Evolutionary conservation across 345 rosid genomes (phyloP), one percentile per base, ranked within the genome.

Genomic region (Carallia brachiata): DNA sequence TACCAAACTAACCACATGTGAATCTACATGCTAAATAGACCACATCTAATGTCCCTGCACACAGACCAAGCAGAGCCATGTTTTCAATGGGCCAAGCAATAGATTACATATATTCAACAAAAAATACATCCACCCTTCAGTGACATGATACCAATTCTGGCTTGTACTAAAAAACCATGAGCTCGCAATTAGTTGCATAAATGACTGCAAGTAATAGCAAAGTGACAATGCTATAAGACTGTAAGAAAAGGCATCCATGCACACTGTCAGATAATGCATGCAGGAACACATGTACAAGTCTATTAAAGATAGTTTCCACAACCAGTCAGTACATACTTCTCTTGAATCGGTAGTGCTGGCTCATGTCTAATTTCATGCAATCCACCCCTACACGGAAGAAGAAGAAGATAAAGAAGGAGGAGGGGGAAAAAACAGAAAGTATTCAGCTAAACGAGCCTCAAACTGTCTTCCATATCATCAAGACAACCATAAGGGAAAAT

Each of bases 331-430:
- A 65, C 89, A 75, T 91, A 94, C 98, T 88, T 94, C 34, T 94
- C 97, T 64, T 85, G 84, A 61, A 86, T 70, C 59, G 88, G 80
- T 78, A 89, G 72, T 78, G 90, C 83, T 68, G 84, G 83, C 31
- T 90, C 81, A 48, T 79, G 77, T 75, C 78, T 86, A 65, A 74
- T 61, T 75, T 75, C 87, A 52, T 61, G 78, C 61, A 83, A 81
- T 67, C 59, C 76, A 71, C 70, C 80, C 83, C 97, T 94, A 67
- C 72, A 74, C 27, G n/a, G 63, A 30, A 70, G 47, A 65, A 66
- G 54, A 19, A 54, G 28, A 71, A 9, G 55, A 10, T n/a, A 73
- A 27, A 32, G 40, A 66, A 53, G 66, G 62, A 31, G 47, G 37
- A 54, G 67, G 58, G 8, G 63, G 10, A 61, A 56, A 28, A n/a